phyloP scores from a whole-genome alignment of 768 basidiomycete species.

The Udeniomyces megalosporus region DNA sequence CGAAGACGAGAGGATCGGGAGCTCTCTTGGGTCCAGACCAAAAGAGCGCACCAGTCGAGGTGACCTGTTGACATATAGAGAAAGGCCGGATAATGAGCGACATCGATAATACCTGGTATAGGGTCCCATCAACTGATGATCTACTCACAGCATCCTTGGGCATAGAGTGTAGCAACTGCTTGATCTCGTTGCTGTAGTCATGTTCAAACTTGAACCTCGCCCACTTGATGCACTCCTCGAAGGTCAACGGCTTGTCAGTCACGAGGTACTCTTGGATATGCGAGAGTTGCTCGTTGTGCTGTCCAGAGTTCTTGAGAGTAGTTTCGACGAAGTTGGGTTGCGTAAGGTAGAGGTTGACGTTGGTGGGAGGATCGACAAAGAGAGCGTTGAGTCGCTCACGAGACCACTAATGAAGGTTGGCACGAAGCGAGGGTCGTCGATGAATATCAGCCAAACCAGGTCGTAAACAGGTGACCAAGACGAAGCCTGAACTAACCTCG shows the following conservation, averaged over 20 bases:
- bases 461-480: neutral
- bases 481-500: slow-evolving; percentile 41
- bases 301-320: slow-evolving; percentile 75
- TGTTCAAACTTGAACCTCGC: slow-evolving; percentile 88
- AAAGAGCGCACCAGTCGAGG: slow-evolving; percentile 86
- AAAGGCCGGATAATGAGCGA: neutral
- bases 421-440: neutral
- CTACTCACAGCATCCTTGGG: slow-evolving; percentile 67
- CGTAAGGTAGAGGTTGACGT: slow-evolving; percentile 88
- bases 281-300: slow-evolving; percentile 73
- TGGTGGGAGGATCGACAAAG: slow-evolving; percentile 84
- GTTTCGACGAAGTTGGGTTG: slow-evolving; percentile 90
- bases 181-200: slow-evolving; percentile 82
- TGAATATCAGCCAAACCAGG: neutral
- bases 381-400: slow-evolving; percentile 79
- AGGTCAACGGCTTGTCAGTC: slow-evolving; percentile 78
- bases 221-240: slow-evolving; percentile 96
- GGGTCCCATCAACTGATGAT: neutral
- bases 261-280: slow-evolving; percentile 81
- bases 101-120: neutral
- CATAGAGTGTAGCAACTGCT: slow-evolving; percentile 78
- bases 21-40: slow-evolving; percentile 99
- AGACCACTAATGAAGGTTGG: slow-evolving; percentile 62
- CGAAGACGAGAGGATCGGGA: slow-evolving; percentile 73
- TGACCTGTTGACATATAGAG: slow-evolving; percentile 30